Base-by-base conservation (phyloP, 768 basidiomycete genomes). In the Termitomyces sp. region DNA sequence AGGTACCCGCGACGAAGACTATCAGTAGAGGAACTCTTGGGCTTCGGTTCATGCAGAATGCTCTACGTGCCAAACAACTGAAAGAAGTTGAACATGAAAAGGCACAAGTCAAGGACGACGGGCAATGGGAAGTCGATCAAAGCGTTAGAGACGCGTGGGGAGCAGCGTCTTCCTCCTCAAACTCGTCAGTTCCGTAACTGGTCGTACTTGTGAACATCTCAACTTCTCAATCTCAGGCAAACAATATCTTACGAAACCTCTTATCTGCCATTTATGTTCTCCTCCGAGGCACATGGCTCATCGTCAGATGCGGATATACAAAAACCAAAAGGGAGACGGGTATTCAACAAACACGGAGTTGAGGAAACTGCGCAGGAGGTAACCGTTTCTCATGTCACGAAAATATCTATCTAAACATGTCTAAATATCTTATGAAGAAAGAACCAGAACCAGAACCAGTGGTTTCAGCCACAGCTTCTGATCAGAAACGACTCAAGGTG, bases 31-130 rank as follows among this genome's bases (percentile, higher is more conserved):
- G 85, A 29, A 87, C 86, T 0, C 74, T 88, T 9, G 80, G 82
- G 62, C 76, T 89, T 44, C 80, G 81, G 2, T 88, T 88, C 67
- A 88, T 88, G 87, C 87, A 86, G 68, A 86, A 86, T 70, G 83
- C 86, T 0, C 79, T 82, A 2, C 77, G 81, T 1, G 74, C 79
- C 22, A 82, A 84, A 59, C 75, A 80, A 14, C 65, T 79, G 16
- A 74, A 79, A 26, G 75, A 75, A 56, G 77, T 79, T 16, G 77
- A 82, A 61, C 69, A 74, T 1, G 80, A 83, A 46, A 76, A 78
- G 49, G 81, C 83, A 3, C 76, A 76, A 62, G 75, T 85, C 27
- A 76, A 80, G 63, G 85, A 88, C 65, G 84, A 86, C 51, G 83
- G 78, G 0, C 75, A 85, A 65, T 88, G 87, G 87, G 80, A 84